These are phyloP conservation scores for Acanthamoeba polyphaga DNA, from an alignment of 208 protist genomes.

Conservation along the genomic window DNA sequence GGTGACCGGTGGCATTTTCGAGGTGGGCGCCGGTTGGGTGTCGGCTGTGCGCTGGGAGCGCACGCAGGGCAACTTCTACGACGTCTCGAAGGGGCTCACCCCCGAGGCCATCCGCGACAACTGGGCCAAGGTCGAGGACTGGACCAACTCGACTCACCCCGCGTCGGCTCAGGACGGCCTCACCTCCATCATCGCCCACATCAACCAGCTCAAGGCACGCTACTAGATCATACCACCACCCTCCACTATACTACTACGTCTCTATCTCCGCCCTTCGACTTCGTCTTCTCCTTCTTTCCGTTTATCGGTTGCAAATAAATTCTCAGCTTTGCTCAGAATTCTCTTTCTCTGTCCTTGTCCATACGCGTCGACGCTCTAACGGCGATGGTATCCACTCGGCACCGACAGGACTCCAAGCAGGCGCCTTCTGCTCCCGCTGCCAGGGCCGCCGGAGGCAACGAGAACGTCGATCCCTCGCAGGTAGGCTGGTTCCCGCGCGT, in stretches of 20 bases:
- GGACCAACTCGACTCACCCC: slow-evolving; percentile 69
- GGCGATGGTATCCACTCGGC: not conserved
- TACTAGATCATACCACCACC: not conserved
- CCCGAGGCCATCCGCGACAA: slow-evolving; percentile 80
- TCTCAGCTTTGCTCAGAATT: not conserved
- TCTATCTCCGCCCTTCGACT: too few relatives aligned
- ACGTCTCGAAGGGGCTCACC: slow-evolving; percentile 55
- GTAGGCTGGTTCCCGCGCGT: not conserved
- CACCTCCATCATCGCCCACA: slow-evolving; percentile 29
- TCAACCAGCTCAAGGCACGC: slow-evolving; percentile 43
- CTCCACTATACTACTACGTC: not conserved
- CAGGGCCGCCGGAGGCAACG: slow-evolving; percentile 5
- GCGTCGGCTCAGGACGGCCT: slow-evolving; percentile 51
- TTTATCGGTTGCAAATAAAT: slow-evolving; percentile 1
- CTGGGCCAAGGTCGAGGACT: slow-evolving; percentile 78
- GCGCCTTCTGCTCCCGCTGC: not conserved
- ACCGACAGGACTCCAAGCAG: slow-evolving; percentile 10
- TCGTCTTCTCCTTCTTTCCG: not conserved
- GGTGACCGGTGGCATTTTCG: slow-evolving; percentile 81
- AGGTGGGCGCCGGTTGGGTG: slow-evolving; percentile 88
- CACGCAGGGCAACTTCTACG: slow-evolving; percentile 75
- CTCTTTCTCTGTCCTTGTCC: not conserved
- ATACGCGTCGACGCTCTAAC: not conserved
- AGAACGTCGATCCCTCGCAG: slow-evolving; percentile 45
- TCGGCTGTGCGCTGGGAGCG: slow-evolving; percentile 78